Evolutionary conservation across 2,329 filamentous ascomycete genomes (phyloP), one percentile per base, ranked within the genome.

Genomic region (Achaetomium macrosporum): DNA sequence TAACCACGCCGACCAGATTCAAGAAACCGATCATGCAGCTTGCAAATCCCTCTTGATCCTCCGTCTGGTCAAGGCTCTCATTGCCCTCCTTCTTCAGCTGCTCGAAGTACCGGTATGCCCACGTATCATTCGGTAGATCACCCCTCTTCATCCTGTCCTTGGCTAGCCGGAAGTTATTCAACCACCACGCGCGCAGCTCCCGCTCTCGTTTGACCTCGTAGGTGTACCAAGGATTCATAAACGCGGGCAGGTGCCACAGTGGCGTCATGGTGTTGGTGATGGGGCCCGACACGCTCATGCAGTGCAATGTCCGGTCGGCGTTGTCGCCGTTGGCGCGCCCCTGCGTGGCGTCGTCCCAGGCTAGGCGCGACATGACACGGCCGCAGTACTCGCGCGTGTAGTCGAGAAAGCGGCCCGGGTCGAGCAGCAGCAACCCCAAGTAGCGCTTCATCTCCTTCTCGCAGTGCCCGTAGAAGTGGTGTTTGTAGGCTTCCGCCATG

Each of bases 1-100:
- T 77, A 31, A 77, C 69, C 10, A 77, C 73, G 8, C 76, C 75
- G 12, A 77, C 75, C 6, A 77, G 69, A 50, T 74, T 76, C 59
- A 77, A 68, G 58, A 78, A 78, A 0, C 75, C 75, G 25, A 77
- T 68, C 73, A 76, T 77, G 60, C 75, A 77, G 47, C 71, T 72
- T 8, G 74, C 73, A 62, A 74, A 75, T 25, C 69, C 65, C 58
- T 76, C 73, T 29, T 76, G 70, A 31, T 73, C 67, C 13, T 68
- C 66, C 20, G 53, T 62, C 64, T 77, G 72, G 33, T 73, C 68
- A 0, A 76, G 64, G 1, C 55, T 59, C 5, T 58, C 43, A 47
- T 76, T 75, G 12, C 73, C 71, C 43, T 68, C 67, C 19, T 66
- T 62, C 47, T 64, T 61, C 15, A 77, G 59, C 58, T 73, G 69